These are phyloP conservation scores for Penicillium lagena DNA, from an alignment of 495 filamentous ascomycete genomes.

Conservation along the genomic window DNA sequence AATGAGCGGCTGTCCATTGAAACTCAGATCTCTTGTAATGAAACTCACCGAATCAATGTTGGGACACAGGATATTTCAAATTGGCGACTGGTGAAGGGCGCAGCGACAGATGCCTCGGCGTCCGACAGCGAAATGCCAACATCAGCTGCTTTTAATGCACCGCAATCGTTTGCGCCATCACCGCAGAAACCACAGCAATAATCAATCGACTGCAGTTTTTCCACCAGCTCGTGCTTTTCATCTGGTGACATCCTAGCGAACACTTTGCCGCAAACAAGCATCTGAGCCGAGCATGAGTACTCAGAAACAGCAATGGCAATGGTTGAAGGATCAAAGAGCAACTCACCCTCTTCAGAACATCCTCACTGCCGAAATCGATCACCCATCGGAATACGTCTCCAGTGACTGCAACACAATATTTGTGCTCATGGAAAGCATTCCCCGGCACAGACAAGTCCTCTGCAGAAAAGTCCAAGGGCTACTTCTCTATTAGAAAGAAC, in stretches of 20 bases:
- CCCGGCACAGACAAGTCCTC: slow-evolving; percentile 82
- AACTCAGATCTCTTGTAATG: slow-evolving; percentile 1
- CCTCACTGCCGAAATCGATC: slow-evolving; percentile 76
- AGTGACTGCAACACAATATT: slow-evolving; percentile 82
- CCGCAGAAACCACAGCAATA: slow-evolving; percentile 97
- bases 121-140: slow-evolving; percentile 98
- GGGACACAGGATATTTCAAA: slow-evolving; percentile 98
- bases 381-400: slow-evolving; percentile 98
- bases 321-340: not conserved
- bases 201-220: slow-evolving; percentile 93
- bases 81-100: slow-evolving; percentile 90
- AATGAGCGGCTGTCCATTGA: not conserved
- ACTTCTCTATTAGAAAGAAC: slow-evolving; percentile 17
- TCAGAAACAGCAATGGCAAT: not conserved
- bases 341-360: slow-evolving; percentile 62
- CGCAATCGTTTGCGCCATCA: slow-evolving; percentile 97
- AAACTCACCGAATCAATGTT: slow-evolving; percentile 68
- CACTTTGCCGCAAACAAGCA: slow-evolving; percentile 87
- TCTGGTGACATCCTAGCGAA: slow-evolving; percentile 99
- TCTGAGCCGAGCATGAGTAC: slow-evolving; percentile 32
- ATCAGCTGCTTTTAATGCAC: slow-evolving; percentile 94
- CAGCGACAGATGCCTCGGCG: slow-evolving; percentile 95
- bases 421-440: slow-evolving; percentile 66
- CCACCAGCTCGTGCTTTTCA: slow-evolving; percentile 96
- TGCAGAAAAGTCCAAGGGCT: slow-evolving; percentile 64